Evolutionary conservation across 805 yeast species (phyloP).

Genomic region (Spencermartinsiella europaea): DNA sequence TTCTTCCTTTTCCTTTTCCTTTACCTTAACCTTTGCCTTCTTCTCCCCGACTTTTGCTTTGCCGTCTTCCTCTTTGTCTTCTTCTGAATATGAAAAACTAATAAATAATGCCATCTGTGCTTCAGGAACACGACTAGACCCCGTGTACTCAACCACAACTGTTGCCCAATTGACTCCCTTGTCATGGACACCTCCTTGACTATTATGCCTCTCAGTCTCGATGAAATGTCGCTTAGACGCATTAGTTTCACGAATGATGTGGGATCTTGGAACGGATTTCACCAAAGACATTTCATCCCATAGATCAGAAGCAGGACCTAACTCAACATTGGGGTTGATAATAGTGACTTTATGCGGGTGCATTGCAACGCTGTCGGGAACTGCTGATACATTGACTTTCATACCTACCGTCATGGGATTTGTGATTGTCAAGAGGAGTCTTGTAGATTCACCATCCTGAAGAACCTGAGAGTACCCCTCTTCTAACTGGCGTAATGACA

Average conservation of each 20-base stretch:
- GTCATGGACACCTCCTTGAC: conserved; percentile 12
- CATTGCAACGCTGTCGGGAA: conserved; percentile 1
- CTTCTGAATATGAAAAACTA: conserved; percentile 14
- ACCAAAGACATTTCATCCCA: conserved; percentile 25
- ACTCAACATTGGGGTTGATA: conserved; percentile 16
- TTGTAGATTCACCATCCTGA: conserved; percentile 1
- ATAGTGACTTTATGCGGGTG: conserved; percentile 16
- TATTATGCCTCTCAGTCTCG: conserved; percentile 19
- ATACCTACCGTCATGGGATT: conserved; percentile 18
- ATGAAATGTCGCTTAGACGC: conserved; percentile 26
- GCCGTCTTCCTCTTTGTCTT: conserved; percentile 1
- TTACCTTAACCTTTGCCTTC: too few relatives aligned
- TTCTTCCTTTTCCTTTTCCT: too few relatives aligned
- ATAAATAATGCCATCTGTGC: conserved; percentile 15
- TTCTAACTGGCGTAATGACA: background rate
- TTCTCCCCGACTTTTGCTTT: background rate
- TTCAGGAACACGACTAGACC: conserved; percentile 2
- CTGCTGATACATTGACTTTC: conserved; percentile 17
- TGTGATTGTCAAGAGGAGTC: conserved; percentile 19
- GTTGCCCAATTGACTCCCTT: conserved; percentile 29
- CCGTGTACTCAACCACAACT: conserved; percentile 13
- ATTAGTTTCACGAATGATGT: conserved; percentile 24
- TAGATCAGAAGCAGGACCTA: conserved; percentile 22
- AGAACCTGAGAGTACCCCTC: background rate
- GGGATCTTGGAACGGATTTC: conserved; percentile 22